Conservation (phyloP, 2,329 filamentous ascomycete genomes). For the Fusarium domesticum region DNA sequence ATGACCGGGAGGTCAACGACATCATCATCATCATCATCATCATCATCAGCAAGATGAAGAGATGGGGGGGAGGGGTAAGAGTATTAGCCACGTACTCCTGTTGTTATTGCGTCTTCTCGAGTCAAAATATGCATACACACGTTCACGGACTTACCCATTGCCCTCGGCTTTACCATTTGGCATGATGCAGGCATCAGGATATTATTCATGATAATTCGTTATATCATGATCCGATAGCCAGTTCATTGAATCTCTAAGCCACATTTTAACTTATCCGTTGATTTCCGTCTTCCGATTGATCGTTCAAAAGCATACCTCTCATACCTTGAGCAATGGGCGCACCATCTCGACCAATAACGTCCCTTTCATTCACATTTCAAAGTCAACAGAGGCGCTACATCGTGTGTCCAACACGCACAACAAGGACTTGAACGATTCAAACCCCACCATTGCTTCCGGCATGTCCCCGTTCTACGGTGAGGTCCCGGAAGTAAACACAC, state of each 20-base stretch:
- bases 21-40: background rate
- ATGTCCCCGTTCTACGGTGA: conserved; percentile 10
- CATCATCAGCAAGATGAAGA: background rate
- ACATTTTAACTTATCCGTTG: background rate
- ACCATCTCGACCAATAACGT: background rate
- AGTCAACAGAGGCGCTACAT: conserved; percentile 1
- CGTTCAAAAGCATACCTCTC: conserved; percentile 7
- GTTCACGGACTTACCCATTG: no score
- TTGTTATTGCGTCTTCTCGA: no score
- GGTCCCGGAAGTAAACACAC: conserved; percentile 10
- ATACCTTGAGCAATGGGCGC: conserved; percentile 1
- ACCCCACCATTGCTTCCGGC: conserved; percentile 11
- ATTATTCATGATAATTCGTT: conserved; percentile 1
- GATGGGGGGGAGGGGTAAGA: no score
- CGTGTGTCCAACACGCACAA: conserved; percentile 1
- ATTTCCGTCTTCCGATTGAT: background rate
- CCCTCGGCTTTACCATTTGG: no score
- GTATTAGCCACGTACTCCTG: no score
- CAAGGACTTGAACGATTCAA: conserved; percentile 11
- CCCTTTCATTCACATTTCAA: conserved; percentile 2
- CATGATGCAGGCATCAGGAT: no score
- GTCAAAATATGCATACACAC: no score
- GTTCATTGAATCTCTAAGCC: conserved; percentile 6
- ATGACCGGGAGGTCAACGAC: background rate
- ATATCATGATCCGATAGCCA: conserved; percentile 13